phyloP scores from a whole-genome alignment of 345 rosid genomes.

The Gossypium mustelinum region DNA sequence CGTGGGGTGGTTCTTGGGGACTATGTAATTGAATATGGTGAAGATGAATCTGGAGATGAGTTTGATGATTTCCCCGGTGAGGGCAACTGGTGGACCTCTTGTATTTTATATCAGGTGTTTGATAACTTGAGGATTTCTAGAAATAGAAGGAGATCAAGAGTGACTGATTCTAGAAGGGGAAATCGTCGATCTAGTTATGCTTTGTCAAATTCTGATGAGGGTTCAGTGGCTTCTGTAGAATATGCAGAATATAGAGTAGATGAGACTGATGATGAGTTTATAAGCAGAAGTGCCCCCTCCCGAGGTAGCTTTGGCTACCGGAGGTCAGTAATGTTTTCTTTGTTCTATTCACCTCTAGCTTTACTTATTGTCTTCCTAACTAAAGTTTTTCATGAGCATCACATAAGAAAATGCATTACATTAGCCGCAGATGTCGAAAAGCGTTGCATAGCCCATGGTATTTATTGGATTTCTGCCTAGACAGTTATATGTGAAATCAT shows the following conservation, averaged over 20 bases:
- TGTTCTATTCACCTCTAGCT: neutral
- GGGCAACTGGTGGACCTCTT: conserved; percentile 96
- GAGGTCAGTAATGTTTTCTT: conserved; percentile 49
- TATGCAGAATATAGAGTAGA: conserved; percentile 76
- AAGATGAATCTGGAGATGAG: conserved; percentile 85
- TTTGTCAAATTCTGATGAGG: conserved; percentile 81
- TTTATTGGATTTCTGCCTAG: too few relatives aligned
- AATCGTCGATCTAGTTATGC: conserved; percentile 59
- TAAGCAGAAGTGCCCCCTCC: conserved; percentile 43
- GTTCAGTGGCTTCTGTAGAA: conserved; percentile 81
- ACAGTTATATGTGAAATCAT: too few relatives aligned
- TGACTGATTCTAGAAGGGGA: conserved; percentile 67
- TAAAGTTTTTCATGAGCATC: neutral
- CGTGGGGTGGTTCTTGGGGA: conserved; percentile 95
- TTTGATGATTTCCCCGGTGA: conserved; percentile 78
- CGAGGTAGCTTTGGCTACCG: conserved; percentile 62
- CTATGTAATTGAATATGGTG: conserved; percentile 95
- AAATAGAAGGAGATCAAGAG: conserved; percentile 78
- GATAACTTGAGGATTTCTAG: conserved; percentile 83
- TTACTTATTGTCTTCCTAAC: neutral
- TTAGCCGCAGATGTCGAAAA: too few relatives aligned
- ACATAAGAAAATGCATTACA: too few relatives aligned
- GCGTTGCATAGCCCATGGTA: too few relatives aligned
- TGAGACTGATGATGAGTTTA: conserved; percentile 77
- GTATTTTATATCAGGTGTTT: conserved; percentile 81